Conservation (phyloP, 2,329 filamentous ascomycete species). For the Kalmusia sp. region DNA sequence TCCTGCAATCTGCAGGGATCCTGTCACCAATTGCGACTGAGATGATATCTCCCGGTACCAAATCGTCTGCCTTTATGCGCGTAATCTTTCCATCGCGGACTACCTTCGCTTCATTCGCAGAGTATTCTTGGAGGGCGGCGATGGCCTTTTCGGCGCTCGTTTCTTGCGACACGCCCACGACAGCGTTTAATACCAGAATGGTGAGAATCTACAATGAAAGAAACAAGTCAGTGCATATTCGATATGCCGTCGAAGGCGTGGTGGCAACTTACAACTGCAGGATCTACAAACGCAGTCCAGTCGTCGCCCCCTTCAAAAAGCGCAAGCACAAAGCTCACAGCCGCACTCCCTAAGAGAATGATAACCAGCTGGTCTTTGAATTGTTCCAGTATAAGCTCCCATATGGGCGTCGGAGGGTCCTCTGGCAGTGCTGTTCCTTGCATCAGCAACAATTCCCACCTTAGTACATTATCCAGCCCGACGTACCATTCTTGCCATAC, state of each 20-base stretch:
- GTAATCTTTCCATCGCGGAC: constrained; percentile 82
- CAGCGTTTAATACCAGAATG: constrained; percentile 93
- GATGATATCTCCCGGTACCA: constrained; percentile 93
- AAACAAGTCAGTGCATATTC: constrained; percentile 20
- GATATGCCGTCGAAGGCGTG: not conserved
- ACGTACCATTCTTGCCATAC: constrained; percentile 63
- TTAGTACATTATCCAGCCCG: not conserved
- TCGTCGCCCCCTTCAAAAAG: constrained; percentile 92
- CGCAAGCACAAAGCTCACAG: constrained; percentile 90
- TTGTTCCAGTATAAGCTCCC: constrained; percentile 96
- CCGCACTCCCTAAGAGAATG: constrained; percentile 90
- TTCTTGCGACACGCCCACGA: constrained; percentile 98
- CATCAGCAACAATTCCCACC: constrained; percentile 10
- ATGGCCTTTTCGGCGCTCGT: constrained; percentile 99
- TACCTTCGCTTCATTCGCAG: constrained; percentile 95
- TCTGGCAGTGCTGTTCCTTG: constrained; percentile 70
- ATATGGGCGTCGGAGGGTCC: constrained; percentile 93
- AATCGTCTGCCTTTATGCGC: constrained; percentile 91
- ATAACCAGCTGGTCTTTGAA: constrained; percentile 99
- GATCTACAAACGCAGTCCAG: constrained; percentile 97
- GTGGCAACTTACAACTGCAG: constrained; percentile 76
- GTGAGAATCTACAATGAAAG: constrained; percentile 79
- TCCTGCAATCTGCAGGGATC: constrained; percentile 91
- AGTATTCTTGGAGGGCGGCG: constrained; percentile 97
- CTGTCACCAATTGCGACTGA: constrained; percentile 89